A percentile compares a stretch with the other conserved stretches of the same genome.
phyloP scores from a whole-genome alignment of 208 protist genomes.

The Trypanosomatidae sp. region DNA sequence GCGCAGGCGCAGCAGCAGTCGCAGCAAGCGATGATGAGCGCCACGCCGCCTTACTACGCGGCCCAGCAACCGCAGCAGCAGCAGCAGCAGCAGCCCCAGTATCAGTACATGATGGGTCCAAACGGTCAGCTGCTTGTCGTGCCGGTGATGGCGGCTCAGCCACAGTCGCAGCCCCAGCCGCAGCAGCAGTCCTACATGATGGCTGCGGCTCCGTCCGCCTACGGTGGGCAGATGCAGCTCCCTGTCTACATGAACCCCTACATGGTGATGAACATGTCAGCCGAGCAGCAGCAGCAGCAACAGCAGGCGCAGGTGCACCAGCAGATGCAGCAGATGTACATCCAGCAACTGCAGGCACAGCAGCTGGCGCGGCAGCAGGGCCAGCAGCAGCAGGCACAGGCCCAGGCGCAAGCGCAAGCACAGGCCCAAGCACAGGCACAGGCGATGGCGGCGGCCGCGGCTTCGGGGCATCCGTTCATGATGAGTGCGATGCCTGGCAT shows the following conservation, averaged over 20 bases:
- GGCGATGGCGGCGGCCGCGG: slow-evolving; percentile 11
- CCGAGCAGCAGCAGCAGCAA: slow-evolving; percentile 10
- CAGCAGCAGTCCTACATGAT: slow-evolving; percentile 22
- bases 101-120: slow-evolving; percentile 38
- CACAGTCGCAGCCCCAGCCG: slow-evolving; percentile 2
- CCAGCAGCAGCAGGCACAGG: slow-evolving; percentile 22
- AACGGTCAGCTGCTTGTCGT: slow-evolving; percentile 36
- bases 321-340: too few relatives aligned
- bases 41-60: slow-evolving; percentile 18
- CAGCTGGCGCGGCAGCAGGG: slow-evolving; percentile 12
- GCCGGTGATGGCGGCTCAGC: slow-evolving; percentile 20
- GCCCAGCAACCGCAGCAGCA: slow-evolving; percentile 20
- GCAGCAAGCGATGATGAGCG: slow-evolving; percentile 21
- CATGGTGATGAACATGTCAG: slow-evolving; percentile 23
- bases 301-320: slow-evolving; percentile 22
- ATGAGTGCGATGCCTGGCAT: slow-evolving; percentile 18
- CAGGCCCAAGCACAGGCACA: too few relatives aligned
- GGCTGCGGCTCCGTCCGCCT: slow-evolving; percentile 1
- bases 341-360: slow-evolving; percentile 11
- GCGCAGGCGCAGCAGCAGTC: too few relatives aligned
- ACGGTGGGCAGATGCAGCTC: slow-evolving; percentile 18
- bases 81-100: slow-evolving; percentile 35
- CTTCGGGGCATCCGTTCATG: slow-evolving; percentile 2
- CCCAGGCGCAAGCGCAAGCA: slow-evolving; percentile 15
- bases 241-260: slow-evolving; percentile 31